Evolutionary conservation across 2,329 filamentous ascomycete species (phyloP), one percentile per base, ranked within the genome.

Genomic region (Botrytis elliptica): DNA sequence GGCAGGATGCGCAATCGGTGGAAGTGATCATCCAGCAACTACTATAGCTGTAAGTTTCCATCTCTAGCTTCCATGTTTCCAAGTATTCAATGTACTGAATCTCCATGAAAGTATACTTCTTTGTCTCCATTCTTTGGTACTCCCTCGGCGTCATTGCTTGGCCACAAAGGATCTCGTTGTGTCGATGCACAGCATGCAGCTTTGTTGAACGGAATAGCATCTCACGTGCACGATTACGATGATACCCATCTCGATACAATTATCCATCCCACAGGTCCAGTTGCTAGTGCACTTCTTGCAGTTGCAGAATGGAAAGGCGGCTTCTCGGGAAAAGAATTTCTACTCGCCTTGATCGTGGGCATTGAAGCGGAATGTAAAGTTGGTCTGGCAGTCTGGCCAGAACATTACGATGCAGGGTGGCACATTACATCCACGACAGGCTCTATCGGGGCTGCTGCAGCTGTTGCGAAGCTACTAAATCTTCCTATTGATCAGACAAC

Each of bases 181-280:
- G 71, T 75, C 8, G 85, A 88, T 75, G 83, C 85, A 2, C 84
- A 86, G 76, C 82, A 86, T 72, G 86, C 86, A 1, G 85, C 86
- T 0, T 79, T 88, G 10, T 77, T 89, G 65, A 88, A 88, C 74
- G 87, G 87, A 40, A 87, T 88, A 62, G 85, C 86, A 20, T 86
- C 85, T 44, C 86, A 88, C 74, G 85, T 88, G 5, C 85, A 88
- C 73, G 86, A 88, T 77, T 89, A 88, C 77, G 87, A 89, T 75
- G 86, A 88, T 77, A 88, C 86, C 1, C 86, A 88, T 75, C 81
- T 88, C 1, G 85, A 86, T 65, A 88, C 85, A 8, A 86, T 88
- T 75, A 88, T 88, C 63, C 87, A 89, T 75, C 87, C 86, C 0
- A 84, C 86, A 0, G 86, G 86, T 0, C 85, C 86, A 0, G 85